A percentile compares a stretch with the other conserved stretches of the same genome.
These are phyloP conservation scores for Podaxis rugospora DNA, from an alignment of 768 basidiomycete genomes.

Conservation along the genomic window DNA sequence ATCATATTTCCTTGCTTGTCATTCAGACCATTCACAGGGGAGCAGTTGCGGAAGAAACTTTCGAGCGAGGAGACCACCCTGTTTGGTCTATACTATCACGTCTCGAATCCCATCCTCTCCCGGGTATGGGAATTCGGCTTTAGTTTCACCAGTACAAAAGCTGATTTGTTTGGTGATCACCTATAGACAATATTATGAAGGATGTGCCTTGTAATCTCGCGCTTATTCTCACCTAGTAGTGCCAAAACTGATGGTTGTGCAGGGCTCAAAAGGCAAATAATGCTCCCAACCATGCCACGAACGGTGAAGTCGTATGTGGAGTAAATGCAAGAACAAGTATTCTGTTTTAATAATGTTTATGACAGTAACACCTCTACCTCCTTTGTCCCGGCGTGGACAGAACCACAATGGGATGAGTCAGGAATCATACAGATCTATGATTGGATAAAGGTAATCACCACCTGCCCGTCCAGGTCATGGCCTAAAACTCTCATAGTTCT, in stretches of 20 bases:
- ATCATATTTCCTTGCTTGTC: neutral
- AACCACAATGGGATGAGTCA: neutral
- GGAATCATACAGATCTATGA: conserved; percentile 9
- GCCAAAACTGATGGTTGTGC: neutral
- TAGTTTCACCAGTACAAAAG: neutral
- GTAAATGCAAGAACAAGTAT: neutral
- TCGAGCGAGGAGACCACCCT: neutral
- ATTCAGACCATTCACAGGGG: neutral
- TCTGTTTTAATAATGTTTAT: neutral
- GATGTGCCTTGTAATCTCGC: neutral
- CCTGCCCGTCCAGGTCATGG: neutral
- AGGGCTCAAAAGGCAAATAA: neutral
- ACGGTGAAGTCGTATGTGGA: neutral
- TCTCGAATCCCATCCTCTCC: neutral
- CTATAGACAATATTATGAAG: neutral
- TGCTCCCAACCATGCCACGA: neutral
- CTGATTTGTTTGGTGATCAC: neutral
- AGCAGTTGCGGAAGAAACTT: neutral
- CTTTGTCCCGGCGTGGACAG: neutral
- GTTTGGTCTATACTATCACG: neutral
- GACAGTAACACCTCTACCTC: neutral
- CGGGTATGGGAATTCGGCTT: neutral
- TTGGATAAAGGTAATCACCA: conserved; percentile 20
- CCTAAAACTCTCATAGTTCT: conserved; percentile 17
- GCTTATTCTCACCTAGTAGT: no score